These are phyloP conservation scores for Kodamaea arcana DNA, from an alignment of 1,139 yeast species.

Conservation along the genomic window DNA sequence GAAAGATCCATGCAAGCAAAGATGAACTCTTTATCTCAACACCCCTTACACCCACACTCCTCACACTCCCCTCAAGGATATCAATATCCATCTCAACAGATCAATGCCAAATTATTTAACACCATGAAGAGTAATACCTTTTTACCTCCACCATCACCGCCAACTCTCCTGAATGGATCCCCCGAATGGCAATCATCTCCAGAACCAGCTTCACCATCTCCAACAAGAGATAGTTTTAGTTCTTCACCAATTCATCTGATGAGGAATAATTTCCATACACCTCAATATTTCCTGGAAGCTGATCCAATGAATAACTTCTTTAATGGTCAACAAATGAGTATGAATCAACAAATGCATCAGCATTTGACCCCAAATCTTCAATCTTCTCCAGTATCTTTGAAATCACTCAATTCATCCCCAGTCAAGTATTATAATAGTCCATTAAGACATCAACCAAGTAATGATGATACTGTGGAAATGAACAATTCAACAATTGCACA, in stretches of 20 bases:
- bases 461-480: constrained; percentile 36
- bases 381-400: constrained; percentile 29
- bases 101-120: constrained; percentile 1
- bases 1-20: constrained; percentile 5
- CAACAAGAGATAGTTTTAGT: constrained; percentile 9
- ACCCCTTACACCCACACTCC: constrained; percentile 1
- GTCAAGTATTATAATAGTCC: constrained; percentile 27
- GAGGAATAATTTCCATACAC: constrained; percentile 30
- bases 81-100: neutral
- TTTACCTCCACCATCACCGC: constrained; percentile 45
- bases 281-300: constrained; percentile 38
- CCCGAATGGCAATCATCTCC: constrained; percentile 41
- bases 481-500: constrained; percentile 41
- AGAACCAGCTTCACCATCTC: constrained; percentile 38
- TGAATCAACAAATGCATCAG: constrained; percentile 1
- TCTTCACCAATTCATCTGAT: constrained; percentile 28
- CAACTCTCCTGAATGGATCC: constrained; percentile 33
- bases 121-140: constrained; percentile 21
- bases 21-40: neutral
- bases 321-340: constrained; percentile 1
- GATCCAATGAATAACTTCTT: constrained; percentile 7
- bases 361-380: constrained; percentile 9
- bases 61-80: constrained; percentile 1
- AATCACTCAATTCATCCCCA: constrained; percentile 31
- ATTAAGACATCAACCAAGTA: constrained; percentile 18